Percentiles rank a stretch among this genome's conserved stretches.
These are phyloP conservation scores for Ampelocalamus luodianensis DNA, from an alignment of 176 grass and related monocot genomes.

Conservation along the genomic window DNA sequence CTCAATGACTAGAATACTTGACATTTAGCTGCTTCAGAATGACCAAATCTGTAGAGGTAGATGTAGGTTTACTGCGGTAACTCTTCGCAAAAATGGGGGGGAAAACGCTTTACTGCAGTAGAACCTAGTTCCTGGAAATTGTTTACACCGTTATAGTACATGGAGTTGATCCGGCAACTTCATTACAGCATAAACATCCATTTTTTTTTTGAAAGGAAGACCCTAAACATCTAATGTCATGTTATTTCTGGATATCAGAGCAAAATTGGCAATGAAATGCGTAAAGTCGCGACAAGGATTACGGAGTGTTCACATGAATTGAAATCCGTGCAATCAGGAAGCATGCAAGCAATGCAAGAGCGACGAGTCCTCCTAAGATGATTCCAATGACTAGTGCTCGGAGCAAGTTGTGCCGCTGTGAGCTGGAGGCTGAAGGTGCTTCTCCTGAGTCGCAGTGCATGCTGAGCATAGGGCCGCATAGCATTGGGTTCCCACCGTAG, in stretches of 20 bases:
- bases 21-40: neutral
- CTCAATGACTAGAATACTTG: neutral
- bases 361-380: neutral
- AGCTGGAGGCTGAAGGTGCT: constrained; percentile 1
- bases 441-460: neutral
- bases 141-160: neutral
- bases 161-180: neutral
- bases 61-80: too few species aligned
- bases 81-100: too few species aligned
- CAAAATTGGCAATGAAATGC: too few species aligned
- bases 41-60: neutral
- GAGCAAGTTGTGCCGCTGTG: neutral
- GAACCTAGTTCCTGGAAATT: neutral
- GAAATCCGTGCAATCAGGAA: constrained; percentile 31
- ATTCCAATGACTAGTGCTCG: neutral
- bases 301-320: neutral
- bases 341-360: constrained; percentile 31
- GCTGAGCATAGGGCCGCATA: constrained; percentile 61
- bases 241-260: neutral
- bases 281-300: too few species aligned
- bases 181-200: neutral
- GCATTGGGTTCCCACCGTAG: constrained; percentile 64
- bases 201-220: too few species aligned
- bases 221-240: neutral
- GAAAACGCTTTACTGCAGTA: too few species aligned